Conservation (phyloP, 345 rosid species). For the Gossypium thurberi region DNA sequence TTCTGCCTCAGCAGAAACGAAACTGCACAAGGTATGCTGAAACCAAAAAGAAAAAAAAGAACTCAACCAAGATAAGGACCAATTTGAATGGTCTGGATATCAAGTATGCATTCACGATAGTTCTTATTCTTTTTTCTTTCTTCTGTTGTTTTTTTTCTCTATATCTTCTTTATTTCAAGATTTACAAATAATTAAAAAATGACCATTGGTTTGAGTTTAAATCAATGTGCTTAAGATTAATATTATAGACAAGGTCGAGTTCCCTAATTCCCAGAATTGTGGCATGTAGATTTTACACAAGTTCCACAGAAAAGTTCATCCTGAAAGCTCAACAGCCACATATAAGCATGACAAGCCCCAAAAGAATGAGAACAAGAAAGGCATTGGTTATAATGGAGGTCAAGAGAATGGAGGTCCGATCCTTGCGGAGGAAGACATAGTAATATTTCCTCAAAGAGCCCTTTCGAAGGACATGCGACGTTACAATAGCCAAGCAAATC, state of each 20-base stretch:
- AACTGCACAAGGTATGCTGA: slow-evolving; percentile 51
- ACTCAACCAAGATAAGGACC: background rate
- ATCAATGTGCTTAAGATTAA: background rate
- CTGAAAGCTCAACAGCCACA: slow-evolving; percentile 46
- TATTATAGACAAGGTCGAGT: background rate
- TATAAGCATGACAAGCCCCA: slow-evolving; percentile 31
- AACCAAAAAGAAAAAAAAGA: background rate
- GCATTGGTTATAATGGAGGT: slow-evolving; percentile 14
- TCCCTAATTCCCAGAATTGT: slow-evolving; percentile 7
- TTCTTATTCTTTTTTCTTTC: background rate
- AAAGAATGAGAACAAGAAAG: slow-evolving; percentile 35
- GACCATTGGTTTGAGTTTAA: background rate
- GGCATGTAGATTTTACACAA: slow-evolving; percentile 53
- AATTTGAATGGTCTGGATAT: background rate
- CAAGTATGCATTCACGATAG: background rate
- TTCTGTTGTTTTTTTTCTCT: background rate
- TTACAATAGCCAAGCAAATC: slow-evolving; percentile 44
- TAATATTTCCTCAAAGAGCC: slow-evolving; percentile 30
- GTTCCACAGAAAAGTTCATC: slow-evolving; percentile 82
- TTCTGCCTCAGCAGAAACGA: slow-evolving; percentile 52
- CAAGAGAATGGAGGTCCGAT: slow-evolving; percentile 29
- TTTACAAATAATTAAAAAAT: background rate
- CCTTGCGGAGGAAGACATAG: slow-evolving; percentile 36
- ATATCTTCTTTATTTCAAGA: background rate
- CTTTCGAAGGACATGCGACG: slow-evolving; percentile 29